Evolutionary conservation across 169 alveolate genomes (phyloP), one percentile per base, ranked within the genome.

Genomic region (Eimeria zaria): DNA sequence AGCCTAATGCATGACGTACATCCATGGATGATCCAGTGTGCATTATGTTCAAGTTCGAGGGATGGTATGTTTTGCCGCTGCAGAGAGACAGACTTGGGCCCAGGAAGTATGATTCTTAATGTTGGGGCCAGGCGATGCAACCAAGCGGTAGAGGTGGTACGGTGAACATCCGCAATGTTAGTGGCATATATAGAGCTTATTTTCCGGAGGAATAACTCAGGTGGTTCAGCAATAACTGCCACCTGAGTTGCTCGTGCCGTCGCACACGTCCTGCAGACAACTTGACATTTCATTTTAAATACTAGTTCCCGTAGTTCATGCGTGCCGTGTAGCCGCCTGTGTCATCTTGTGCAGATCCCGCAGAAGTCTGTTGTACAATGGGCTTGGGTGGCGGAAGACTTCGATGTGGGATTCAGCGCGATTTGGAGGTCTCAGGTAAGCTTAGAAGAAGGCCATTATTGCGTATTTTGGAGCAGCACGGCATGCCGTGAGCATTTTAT

Each of bases 401-500:
- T 87, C 33, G 94, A 87, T 41, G 83, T 87, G 60, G 94, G 94
- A 41, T 87, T 87, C 83, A 87, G 94, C 81, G 94, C 94, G 14
- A 87, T 87, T 64, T 87, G 94, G 94, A 87, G 94, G 67, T 39
- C 78, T 27, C 94, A 87, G 69, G 94, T 87, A n/a, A 87, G 83
- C 60, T 22, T 16, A 22, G 9, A 16, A 83, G 5, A 39, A 64
- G 46, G 78, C 78, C 46, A 64, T 39, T 39, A 20, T 5, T 58
- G n/a, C 46, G 6, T 22, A 73, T 33, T 67, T 5, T 36, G 30
- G 30, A 73, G 55, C 33, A 11, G 53, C 30, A 73, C 33, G 53
- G 36, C 83, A 36, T 20, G 14, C 6, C 33, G 51, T 73, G 83
- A 41, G 33, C 83, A 16, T 58, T 46, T 18, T 7, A 48, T 80